These are phyloP conservation scores for Ustilago lituana DNA, from an alignment of 1,284 basidiomycete species.

Conservation along the genomic window DNA sequence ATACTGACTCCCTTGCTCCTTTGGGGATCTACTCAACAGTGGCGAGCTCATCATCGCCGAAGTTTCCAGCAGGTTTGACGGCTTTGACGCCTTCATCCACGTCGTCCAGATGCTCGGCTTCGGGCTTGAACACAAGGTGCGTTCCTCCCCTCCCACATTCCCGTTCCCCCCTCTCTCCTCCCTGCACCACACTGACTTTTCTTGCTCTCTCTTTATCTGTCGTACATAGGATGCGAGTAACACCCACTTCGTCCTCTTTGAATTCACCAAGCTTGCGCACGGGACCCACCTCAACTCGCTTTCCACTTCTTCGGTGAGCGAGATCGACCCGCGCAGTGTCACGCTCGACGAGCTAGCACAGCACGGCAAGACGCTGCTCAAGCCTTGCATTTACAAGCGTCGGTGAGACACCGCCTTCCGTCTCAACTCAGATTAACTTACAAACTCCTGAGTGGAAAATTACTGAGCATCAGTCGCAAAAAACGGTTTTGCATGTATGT, in stretches of 20 bases:
- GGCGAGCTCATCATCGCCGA: slow-evolving; percentile 92
- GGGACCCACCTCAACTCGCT: no score
- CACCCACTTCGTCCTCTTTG: slow-evolving; percentile 57
- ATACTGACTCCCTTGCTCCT: slow-evolving; percentile 6
- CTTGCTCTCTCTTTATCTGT: no score
- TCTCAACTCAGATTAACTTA: no score
- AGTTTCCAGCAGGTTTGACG: slow-evolving; percentile 72
- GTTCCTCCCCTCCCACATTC: background rate
- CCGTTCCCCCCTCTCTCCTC: background rate
- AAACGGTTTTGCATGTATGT: no score
- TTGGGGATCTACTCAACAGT: slow-evolving; percentile 68
- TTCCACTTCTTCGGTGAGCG: background rate
- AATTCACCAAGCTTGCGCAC: slow-evolving; percentile 41
- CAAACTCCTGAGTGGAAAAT: no score
- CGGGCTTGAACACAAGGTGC: slow-evolving; percentile 73
- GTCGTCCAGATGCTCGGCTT: slow-evolving; percentile 83
- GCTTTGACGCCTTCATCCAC: slow-evolving; percentile 76
- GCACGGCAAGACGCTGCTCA: slow-evolving; percentile 76
- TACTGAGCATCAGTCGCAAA: no score
- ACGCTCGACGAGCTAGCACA: slow-evolving; percentile 69
- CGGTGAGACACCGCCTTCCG: no score
- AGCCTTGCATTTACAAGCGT: slow-evolving; percentile 96
- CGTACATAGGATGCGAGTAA: slow-evolving; percentile 43
- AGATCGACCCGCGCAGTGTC: slow-evolving; percentile 5
- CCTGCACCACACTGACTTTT: no score